A percentile compares a stretch with the other conserved stretches of the same genome.
phyloP scores from a whole-genome alignment of 2,329 filamentous ascomycete species.

The Cytospora paraplurivora region DNA sequence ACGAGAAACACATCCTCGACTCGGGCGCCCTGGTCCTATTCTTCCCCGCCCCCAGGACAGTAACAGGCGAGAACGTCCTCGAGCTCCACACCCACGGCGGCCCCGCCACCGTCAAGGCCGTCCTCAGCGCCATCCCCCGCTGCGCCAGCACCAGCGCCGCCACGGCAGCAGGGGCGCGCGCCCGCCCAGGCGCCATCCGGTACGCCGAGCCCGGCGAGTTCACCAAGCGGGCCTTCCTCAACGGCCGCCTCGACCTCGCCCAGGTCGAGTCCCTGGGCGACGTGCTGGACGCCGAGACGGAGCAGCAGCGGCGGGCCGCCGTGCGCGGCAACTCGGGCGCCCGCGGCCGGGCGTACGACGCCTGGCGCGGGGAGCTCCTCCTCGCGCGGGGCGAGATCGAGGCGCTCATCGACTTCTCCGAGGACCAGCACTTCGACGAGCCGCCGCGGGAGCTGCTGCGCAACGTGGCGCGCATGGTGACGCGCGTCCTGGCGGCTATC shows the following conservation, averaged over 20 bases:
- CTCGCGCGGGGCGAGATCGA: constrained; percentile 88
- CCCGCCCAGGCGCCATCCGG: constrained; percentile 54
- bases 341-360: constrained; percentile 76
- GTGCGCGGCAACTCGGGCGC: constrained; percentile 73
- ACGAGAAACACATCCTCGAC: constrained; percentile 64
- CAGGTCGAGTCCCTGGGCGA: constrained; percentile 74
- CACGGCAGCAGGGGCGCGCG: constrained; percentile 43
- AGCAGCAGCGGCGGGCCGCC: constrained; percentile 87
- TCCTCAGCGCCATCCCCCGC: constrained; percentile 72
- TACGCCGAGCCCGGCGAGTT: constrained; percentile 97
- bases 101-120: constrained; percentile 82
- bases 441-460: constrained; percentile 70
- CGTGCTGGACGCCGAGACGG: constrained; percentile 71
- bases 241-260: constrained; percentile 80
- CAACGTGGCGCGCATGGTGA: constrained; percentile 69
- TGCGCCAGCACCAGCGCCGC: constrained; percentile 31
- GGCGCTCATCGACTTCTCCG: constrained; percentile 93
- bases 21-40: constrained; percentile 78
- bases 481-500: constrained; percentile 63
- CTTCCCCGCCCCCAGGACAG: constrained; percentile 79
- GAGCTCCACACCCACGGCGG: constrained; percentile 96
- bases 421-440: constrained; percentile 97
- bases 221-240: constrained; percentile 87
- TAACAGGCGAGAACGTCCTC: constrained; percentile 89
- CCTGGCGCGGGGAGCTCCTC: constrained; percentile 76